These are phyloP conservation scores for Trypanosoma cruzi DNA, from an alignment of 208 protist genomes.

Conservation along the genomic window DNA sequence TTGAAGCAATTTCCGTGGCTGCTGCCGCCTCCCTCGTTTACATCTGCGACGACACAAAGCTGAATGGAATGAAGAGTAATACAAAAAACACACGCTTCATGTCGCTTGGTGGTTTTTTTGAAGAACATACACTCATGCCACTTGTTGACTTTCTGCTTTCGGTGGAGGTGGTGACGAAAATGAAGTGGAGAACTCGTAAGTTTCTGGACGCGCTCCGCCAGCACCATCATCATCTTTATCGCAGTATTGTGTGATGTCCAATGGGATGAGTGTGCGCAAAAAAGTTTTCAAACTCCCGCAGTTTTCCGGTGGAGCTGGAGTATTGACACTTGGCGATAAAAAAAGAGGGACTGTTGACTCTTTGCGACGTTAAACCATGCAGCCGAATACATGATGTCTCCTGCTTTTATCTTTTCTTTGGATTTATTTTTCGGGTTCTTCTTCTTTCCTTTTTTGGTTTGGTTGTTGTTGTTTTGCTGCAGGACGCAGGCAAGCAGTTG, in stretches of 20 bases:
- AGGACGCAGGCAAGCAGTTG: background rate
- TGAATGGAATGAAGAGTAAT: background rate
- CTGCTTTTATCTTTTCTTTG: background rate
- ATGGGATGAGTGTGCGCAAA: background rate
- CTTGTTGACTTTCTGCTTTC: constrained; percentile 20
- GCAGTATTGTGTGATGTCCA: background rate
- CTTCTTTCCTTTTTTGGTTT: constrained; percentile 11
- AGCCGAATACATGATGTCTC: too few relatives aligned
- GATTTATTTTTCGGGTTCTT: background rate
- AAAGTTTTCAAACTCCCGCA: background rate
- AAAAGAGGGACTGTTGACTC: too few relatives aligned
- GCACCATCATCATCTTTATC: background rate
- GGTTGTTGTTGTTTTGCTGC: constrained; percentile 18
- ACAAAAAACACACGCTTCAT: background rate
- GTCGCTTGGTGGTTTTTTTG: constrained; percentile 21
- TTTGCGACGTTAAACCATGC: too few relatives aligned
- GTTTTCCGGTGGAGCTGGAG: too few relatives aligned
- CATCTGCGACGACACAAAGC: background rate
- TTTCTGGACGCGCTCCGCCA: constrained; percentile 6
- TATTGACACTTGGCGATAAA: too few relatives aligned
- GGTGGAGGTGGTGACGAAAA: constrained; percentile 15
- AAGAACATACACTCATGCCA: constrained; percentile 19
- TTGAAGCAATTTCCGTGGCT: constrained; percentile 16
- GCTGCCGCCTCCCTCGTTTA: constrained; percentile 15
- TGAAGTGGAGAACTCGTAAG: constrained; percentile 18